A percentile compares a stretch with the other conserved stretches of the same genome.
phyloP scores from a whole-genome alignment of 192 early-diverging fungal species.

The Entophlyctis helioformis region DNA sequence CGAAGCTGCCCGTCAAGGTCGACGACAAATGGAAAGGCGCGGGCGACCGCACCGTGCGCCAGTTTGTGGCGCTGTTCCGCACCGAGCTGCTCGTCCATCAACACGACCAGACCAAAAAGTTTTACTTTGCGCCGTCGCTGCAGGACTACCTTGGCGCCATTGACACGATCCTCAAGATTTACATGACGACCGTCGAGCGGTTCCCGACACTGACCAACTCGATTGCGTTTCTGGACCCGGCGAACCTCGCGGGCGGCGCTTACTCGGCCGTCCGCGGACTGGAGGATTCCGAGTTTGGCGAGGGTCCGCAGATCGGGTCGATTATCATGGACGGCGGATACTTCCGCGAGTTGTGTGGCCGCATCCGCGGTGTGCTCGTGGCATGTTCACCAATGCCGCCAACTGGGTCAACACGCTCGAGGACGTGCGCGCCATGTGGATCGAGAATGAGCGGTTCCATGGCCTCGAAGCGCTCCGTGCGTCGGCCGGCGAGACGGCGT shows the following conservation, averaged over 20 bases:
- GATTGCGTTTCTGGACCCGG: constrained; percentile 34
- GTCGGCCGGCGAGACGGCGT: constrained; percentile 22
- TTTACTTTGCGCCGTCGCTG: constrained; percentile 36
- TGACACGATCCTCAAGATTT: constrained; percentile 36
- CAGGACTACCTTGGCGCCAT: constrained; percentile 28
- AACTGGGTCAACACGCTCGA: constrained; percentile 37
- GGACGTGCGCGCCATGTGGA: constrained; percentile 39
- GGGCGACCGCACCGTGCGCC: too few relatives aligned
- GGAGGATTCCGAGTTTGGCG: constrained; percentile 39
- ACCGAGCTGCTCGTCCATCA: constrained; percentile 31
- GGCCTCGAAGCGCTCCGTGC: constrained; percentile 18
- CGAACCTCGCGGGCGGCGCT: constrained; percentile 24
- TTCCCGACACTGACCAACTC: constrained; percentile 31
- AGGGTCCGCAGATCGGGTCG: constrained; percentile 34
- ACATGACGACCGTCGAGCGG: constrained; percentile 27
- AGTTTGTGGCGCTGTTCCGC: constrained; percentile 29
- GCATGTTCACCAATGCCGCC: constrained; percentile 37
- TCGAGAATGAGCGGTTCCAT: constrained; percentile 40
- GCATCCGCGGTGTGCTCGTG: constrained; percentile 43
- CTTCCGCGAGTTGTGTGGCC: constrained; percentile 42
- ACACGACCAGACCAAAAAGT: constrained; percentile 2
- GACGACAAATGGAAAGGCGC: background rate
- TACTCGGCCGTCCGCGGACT: constrained; percentile 28
- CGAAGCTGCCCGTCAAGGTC: background rate
- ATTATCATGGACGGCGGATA: constrained; percentile 44